Conservation (phyloP, 2,329 filamentous ascomycete genomes). For the Acrocalymma vagum region DNA sequence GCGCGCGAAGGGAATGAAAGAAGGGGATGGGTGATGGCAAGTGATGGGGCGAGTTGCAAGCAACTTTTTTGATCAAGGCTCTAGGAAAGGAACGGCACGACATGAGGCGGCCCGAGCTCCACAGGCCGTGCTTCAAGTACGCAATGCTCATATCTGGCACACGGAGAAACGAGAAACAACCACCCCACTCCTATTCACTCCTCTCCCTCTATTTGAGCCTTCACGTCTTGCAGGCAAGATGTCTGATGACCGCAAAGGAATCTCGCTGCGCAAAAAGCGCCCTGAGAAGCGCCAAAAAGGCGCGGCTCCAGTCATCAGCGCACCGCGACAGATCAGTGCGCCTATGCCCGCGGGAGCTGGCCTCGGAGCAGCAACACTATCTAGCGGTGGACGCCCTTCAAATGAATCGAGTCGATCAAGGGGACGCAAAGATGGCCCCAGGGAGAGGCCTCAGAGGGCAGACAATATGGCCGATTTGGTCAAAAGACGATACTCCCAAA, state of each 20-base stretch:
- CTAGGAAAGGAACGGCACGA: conserved; percentile 30
- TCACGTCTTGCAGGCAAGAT: conserved; percentile 39
- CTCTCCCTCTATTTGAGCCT: conserved; percentile 1
- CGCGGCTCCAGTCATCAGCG: conserved; percentile 54
- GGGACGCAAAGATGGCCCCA: conserved; percentile 35
- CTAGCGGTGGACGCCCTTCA: conserved; percentile 47
- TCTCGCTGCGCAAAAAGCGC: conserved; percentile 71
- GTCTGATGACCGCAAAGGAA: conserved; percentile 62
- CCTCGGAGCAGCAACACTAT: conserved; percentile 33
- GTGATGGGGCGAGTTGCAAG: conserved; percentile 12
- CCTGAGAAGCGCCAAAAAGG: conserved; percentile 64
- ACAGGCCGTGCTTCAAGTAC: conserved; percentile 17
- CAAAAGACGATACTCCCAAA: conserved; percentile 91
- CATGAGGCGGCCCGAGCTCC: conserved; percentile 33
- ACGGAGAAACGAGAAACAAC: conserved; percentile 13
- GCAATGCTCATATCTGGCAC: conserved; percentile 9
- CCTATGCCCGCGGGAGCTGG: conserved; percentile 44
- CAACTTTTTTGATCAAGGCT: conserved; percentile 38
- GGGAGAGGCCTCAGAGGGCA: conserved; percentile 54
- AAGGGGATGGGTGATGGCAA: conserved; percentile 7
- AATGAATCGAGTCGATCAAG: conserved; percentile 48
- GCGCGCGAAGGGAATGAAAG: conserved; percentile 11
- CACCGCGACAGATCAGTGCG: conserved; percentile 63
- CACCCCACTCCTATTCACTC: conserved; percentile 1
- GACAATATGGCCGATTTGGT: conserved; percentile 79